These are phyloP conservation scores for Coniochaeta sp. DNA, from an alignment of 2,329 filamentous ascomycete genomes.

Conservation along the genomic window DNA sequence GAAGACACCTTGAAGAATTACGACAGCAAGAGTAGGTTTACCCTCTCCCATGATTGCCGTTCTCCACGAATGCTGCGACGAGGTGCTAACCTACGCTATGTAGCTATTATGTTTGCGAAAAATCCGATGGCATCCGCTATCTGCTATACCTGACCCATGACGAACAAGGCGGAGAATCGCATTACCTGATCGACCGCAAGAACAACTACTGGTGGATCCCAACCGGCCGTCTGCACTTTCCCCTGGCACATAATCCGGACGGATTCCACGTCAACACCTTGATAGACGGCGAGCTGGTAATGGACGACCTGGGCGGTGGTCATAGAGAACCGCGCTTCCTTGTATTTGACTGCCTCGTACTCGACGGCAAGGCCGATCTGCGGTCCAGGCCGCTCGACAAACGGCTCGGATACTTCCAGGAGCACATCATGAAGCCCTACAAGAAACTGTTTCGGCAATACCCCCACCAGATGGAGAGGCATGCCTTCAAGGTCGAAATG, in stretches of 20 bases:
- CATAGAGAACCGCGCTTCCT: constrained; percentile 69
- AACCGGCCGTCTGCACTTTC: constrained; percentile 67
- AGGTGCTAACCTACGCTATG: constrained; percentile 1
- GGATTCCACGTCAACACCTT: constrained; percentile 74
- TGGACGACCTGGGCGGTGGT: constrained; percentile 67
- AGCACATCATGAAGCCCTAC: constrained; percentile 68
- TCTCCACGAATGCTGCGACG: neutral
- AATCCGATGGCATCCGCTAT: constrained; percentile 93
- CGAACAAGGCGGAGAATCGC: constrained; percentile 54
- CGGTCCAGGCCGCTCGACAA: constrained; percentile 81
- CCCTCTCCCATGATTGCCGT: neutral
- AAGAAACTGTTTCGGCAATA: constrained; percentile 54
- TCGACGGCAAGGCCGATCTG: constrained; percentile 58
- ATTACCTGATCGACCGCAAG: constrained; percentile 94
- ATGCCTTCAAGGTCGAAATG: constrained; percentile 76
- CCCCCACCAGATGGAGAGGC: constrained; percentile 60
- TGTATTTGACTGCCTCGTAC: constrained; percentile 85
- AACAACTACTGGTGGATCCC: constrained; percentile 92
- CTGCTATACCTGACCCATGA: constrained; percentile 80
- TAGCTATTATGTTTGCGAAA: constrained; percentile 95
- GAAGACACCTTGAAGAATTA: constrained; percentile 75
- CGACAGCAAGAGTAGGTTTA: constrained; percentile 60
- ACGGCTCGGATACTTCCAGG: constrained; percentile 77
- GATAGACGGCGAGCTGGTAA: constrained; percentile 87
- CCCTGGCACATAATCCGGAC: constrained; percentile 54